Evolutionary conservation across 2,329 filamentous ascomycete genomes (phyloP).

Genomic region (Plectosphaerella plurivora): DNA sequence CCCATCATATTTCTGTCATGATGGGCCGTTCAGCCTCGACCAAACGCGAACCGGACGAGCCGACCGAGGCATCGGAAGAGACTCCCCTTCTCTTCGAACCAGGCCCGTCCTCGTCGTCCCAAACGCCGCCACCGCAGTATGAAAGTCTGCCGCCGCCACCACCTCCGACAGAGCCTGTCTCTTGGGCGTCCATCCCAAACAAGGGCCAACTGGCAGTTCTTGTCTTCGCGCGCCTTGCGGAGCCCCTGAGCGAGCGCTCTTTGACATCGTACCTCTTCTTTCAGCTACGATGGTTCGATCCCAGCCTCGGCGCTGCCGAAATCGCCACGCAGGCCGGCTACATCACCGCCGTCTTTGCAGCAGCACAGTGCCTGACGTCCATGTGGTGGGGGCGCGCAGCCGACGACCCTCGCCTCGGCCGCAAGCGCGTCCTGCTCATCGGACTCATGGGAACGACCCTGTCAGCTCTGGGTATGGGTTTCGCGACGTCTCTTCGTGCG

Average conservation of each 20-base stretch:
- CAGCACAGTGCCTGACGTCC: conserved; percentile 14
- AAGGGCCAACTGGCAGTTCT: conserved; percentile 20
- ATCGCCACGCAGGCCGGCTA: conserved; percentile 14
- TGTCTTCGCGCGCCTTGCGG: conserved; percentile 19
- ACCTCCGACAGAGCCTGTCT: background rate
- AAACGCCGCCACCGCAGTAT: no score
- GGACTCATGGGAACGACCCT: conserved; percentile 43
- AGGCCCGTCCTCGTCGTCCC: no score
- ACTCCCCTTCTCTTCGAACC: no score
- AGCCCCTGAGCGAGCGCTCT: conserved; percentile 19
- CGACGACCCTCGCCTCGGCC: conserved; percentile 11
- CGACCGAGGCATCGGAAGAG: no score
- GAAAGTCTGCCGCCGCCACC: no score
- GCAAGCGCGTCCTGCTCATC: conserved; percentile 13
- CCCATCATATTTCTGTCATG: no score
- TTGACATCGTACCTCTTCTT: conserved; percentile 16
- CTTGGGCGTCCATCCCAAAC: conserved; percentile 15
- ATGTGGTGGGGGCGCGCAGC: conserved; percentile 14
- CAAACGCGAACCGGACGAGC: no score
- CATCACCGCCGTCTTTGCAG: conserved; percentile 13
- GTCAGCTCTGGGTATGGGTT: conserved; percentile 67
- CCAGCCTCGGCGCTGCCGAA: conserved; percentile 4
- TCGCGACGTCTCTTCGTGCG: conserved; percentile 54
- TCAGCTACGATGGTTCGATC: conserved; percentile 12
- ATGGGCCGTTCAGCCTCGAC: no score